These are phyloP conservation scores for Solanum medicagineum DNA, from an alignment of 257 asterid genomes.

Conservation along the genomic window DNA sequence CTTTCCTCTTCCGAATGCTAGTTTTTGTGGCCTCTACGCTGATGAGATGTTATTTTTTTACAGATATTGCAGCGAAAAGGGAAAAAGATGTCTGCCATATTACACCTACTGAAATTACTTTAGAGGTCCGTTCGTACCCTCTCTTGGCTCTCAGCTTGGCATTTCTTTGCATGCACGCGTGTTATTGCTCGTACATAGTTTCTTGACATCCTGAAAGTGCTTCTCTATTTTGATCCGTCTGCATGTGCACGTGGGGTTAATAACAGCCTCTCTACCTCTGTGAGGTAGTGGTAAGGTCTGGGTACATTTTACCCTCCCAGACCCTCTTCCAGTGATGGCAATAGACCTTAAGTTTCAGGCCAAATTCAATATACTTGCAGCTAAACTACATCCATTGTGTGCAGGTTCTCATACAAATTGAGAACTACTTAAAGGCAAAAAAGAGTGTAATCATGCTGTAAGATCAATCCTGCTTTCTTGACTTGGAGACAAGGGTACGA, in stretches of 20 bases:
- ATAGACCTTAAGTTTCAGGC: background rate
- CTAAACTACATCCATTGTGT: background rate
- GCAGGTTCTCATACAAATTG: constrained; percentile 61
- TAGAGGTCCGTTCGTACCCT: constrained; percentile 46
- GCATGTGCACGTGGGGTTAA: background rate
- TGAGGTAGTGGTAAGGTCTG: too few relatives aligned
- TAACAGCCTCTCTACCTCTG: too few relatives aligned
- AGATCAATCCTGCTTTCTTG: background rate
- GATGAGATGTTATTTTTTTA: background rate
- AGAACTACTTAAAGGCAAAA: constrained; percentile 29
- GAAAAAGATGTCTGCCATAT: constrained; percentile 49
- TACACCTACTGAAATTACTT: constrained; percentile 56
- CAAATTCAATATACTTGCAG: background rate
- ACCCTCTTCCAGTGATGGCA: background rate
- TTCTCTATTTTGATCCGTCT: background rate
- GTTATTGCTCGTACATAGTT: background rate
- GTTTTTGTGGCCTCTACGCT: background rate
- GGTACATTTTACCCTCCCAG: too few relatives aligned
- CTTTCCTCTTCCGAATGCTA: background rate
- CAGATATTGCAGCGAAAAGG: constrained; percentile 55
- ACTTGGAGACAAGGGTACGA: background rate
- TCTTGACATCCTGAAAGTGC: background rate
- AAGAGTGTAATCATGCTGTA: background rate
- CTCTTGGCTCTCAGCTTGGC: background rate
- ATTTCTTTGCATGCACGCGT: background rate